Base-by-base conservation (phyloP, 768 basidiomycete genomes). In the Lentinus tigrinus region DNA sequence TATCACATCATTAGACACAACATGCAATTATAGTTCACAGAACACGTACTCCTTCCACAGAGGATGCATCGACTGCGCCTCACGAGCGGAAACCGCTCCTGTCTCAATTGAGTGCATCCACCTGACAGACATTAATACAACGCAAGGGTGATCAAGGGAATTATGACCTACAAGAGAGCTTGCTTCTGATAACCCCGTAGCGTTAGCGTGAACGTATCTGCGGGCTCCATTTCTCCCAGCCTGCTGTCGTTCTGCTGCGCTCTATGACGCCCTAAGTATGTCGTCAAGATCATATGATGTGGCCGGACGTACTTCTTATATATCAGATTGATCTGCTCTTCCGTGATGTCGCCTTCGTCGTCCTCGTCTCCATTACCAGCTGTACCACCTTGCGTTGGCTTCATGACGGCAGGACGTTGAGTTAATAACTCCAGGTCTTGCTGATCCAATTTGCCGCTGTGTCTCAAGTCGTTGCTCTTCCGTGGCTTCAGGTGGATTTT, bases 21-120 rank as follows among this genome's bases (percentile, higher is more conserved):
- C 63, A 17, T 65, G 23, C n/a, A n/a, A n/a, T 56, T 40, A 53
- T 21, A 26, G 54, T 7, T 16, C 31, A 51, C 42, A 16, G 24
- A 11, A 54, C 9, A 74, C 85, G 67, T 69, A 98, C 93, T 93
- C 85, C 76, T 88, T 88, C 95, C 95, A 98, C 8, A 98, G 73
- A 2, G 96, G 96, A 71, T 98, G 93, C 82, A 98, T 87, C 4
- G 89, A 90, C 16, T 70, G 77, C 14, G 81, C 81, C 68, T 87
- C 81, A 53, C 89, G 81, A 63, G 85, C 90, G 54, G 88, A 85
- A 61, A 79, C 77, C 19, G 84, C 78, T 3, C 90, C 91, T 2
- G 80, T 82, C 73, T 98, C 96, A 52, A 94, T 77, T 3, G 90
- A 89, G 63, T 85, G 76, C 95, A 97, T 95, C 95, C 95, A 98